Percentiles rank a stretch among this genome's conserved stretches.
phyloP scores from a whole-genome alignment of 768 basidiomycete genomes.

The Lactarius hatsudake region DNA sequence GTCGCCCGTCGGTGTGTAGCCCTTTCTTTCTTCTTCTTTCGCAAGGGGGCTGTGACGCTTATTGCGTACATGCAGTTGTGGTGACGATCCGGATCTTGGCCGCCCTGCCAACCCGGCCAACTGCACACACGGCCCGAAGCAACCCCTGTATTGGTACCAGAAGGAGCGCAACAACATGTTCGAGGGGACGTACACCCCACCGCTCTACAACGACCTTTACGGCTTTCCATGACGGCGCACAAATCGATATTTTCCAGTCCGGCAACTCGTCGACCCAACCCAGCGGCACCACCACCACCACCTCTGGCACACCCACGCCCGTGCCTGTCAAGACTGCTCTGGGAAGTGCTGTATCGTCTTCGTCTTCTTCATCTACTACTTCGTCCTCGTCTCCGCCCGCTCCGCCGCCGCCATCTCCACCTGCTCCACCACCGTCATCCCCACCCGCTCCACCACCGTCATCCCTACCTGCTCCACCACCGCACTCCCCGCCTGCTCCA shows the following conservation, averaged over 20 bases:
- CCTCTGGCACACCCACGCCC: background rate
- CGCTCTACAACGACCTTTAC: constrained; percentile 40
- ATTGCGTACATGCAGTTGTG: constrained; percentile 31
- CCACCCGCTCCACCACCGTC: background rate
- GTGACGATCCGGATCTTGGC: constrained; percentile 33
- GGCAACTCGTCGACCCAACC: background rate
- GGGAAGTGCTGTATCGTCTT: too few species aligned
- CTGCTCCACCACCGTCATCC: background rate
- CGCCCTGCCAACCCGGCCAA: constrained; percentile 33
- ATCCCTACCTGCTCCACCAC: too few species aligned
- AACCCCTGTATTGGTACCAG: constrained; percentile 43
- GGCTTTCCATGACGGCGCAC: constrained; percentile 46
- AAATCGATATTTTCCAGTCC: constrained; percentile 40
- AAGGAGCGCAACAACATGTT: constrained; percentile 39
- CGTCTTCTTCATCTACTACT: background rate
- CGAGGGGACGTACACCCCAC: constrained; percentile 34
- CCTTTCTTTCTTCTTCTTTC: background rate
- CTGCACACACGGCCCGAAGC: constrained; percentile 41
- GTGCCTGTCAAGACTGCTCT: background rate
- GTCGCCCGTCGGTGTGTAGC: constrained; percentile 34
- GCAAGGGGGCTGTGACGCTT: background rate
- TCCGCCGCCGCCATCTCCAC: too few species aligned
- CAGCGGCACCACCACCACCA: background rate
- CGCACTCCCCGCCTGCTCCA: background rate
- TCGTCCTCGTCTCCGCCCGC: background rate